phyloP scores from a whole-genome alignment of 1,284 basidiomycete species.

The Jaminaea rosea region DNA sequence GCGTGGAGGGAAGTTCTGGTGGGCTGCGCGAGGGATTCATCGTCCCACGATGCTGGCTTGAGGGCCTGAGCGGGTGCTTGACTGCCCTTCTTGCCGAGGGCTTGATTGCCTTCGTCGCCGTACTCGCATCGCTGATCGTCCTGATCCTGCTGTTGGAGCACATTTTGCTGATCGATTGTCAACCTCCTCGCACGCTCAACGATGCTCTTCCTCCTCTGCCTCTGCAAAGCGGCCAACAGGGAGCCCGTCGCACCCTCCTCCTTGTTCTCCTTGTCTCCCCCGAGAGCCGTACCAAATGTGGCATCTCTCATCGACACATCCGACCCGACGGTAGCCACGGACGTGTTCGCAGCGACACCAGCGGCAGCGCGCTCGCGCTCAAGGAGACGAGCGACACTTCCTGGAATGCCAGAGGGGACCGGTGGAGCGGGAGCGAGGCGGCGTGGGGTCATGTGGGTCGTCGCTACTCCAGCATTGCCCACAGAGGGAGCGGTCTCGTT shows the following conservation, averaged over 20 bases:
- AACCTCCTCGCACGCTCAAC: neutral
- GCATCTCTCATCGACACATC: neutral
- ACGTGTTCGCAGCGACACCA: too few relatives aligned
- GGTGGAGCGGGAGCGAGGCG: neutral
- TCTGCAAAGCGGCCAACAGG: too few relatives aligned
- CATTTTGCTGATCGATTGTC: neutral
- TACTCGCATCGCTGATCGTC: neutral
- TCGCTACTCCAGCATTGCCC: too few relatives aligned
- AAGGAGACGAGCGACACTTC: too few relatives aligned
- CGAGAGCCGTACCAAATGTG: too few relatives aligned
- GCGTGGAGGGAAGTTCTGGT: neutral
- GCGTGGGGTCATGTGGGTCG: too few relatives aligned
- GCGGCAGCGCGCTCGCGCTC: too few relatives aligned
- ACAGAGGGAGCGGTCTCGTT: too few relatives aligned
- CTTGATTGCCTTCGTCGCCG: neutral
- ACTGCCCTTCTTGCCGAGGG: neutral
- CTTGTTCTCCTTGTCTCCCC: conserved; percentile 1
- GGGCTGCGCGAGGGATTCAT: neutral
- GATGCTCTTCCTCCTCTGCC: neutral
- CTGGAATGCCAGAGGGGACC: neutral
- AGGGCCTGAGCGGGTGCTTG: neutral
- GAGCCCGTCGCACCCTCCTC: neutral
- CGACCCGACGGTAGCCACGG: too few relatives aligned
- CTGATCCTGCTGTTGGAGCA: neutral
- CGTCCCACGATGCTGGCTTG: neutral